Evolutionary conservation across 352 stramenopile species (phyloP), one percentile per base, ranked within the genome.

Genomic region (Phytophthora megakarya): DNA sequence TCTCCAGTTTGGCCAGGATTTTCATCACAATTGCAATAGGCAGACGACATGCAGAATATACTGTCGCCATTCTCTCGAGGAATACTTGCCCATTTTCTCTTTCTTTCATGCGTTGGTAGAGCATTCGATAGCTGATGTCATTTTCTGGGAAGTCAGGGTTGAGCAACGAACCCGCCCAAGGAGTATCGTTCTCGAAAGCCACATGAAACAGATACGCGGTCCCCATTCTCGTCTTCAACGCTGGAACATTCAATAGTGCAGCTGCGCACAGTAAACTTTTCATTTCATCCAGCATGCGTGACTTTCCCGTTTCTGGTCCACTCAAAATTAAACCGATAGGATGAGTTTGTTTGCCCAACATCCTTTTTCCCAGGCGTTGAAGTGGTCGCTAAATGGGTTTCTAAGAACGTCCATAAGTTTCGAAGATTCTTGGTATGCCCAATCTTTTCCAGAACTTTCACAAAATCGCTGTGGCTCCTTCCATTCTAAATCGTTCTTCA

Each of bases 121-220:
- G 53, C 59, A 73, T 73, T 50, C 60, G 65, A 23, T 42, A 66
- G 43, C 59, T 66, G 48, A 73, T 19, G 30, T 47, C 40, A 47
- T 11, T n/a, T 47, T 47, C 40, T 7, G 40, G 40, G 25, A 5
- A 2, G 5, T 47, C 1, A 30, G 5, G 9, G 18, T 30, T 22
- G 25, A 28, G 3, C 2, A 47, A 21, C 11, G n/a, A n/a, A n/a
- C n/a, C n/a, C n/a, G n/a, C n/a, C n/a, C n/a, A n/a, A n/a, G 19
- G 5, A 5, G 40, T 47, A 4, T 32, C 5, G 9, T 32, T 9
- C 26, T 9, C 26, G 26, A 32, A 32, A 5, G 26, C 9, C 26
- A 32, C 9, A 9, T 32, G 5, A 32, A 32, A 32, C 26, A 32
- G 5, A 32, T 32, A 32, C 9, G 26, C 26, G 26, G 5, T 32